Base-by-base conservation (phyloP, 2,329 filamentous ascomycete genomes). In the Niveomyces coronatus region DNA sequence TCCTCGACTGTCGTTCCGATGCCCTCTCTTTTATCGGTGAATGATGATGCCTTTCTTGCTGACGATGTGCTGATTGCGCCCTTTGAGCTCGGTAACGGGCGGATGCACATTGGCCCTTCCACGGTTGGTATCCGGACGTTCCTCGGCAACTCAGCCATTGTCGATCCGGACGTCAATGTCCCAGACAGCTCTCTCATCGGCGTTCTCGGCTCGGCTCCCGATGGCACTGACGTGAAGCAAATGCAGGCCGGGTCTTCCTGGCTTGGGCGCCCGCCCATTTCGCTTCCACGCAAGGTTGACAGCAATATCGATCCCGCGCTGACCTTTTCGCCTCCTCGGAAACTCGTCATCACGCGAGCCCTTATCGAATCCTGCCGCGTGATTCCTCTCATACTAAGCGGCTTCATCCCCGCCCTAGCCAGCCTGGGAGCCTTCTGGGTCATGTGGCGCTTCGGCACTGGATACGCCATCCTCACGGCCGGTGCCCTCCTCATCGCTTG, bases 61-160 rank as follows among this genome's bases (percentile, higher is more conserved):
- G 47, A 49, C 32, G 45, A 49, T 18, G 47, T 48, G 1, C 19
- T 45, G 3, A 29, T 47, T 14, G 44, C 47, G 10, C 46, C 47
- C 5, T 47, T 40, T 28, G 44, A 44, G 27, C 41, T 48, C 15
- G 19, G 24, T 11, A 30, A n/a, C 6, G 46, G 46, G 7, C 35
- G 28, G 3, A 38, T 47, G n/a, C 41, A 35, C 5, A 9, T 48
- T 8, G 46, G 46, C 5, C 22, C 38, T 9, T 36, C 41, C 4
- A 36, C 44, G 0, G 36, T 48, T 5, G 47, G 44, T 5, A 29
- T 18, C 9, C 43, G 42, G 40, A 24, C 46, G 0, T 49, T 49
- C 29, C 42, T 48, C 9, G 47, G 47, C 6, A 49, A 49, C 33
- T 49, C 47, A 14, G 47, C 39, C 26, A 48, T 49, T 19, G 43